phyloP scores from a whole-genome alignment of 106 monocot species.

The Vanilla planifolia region DNA sequence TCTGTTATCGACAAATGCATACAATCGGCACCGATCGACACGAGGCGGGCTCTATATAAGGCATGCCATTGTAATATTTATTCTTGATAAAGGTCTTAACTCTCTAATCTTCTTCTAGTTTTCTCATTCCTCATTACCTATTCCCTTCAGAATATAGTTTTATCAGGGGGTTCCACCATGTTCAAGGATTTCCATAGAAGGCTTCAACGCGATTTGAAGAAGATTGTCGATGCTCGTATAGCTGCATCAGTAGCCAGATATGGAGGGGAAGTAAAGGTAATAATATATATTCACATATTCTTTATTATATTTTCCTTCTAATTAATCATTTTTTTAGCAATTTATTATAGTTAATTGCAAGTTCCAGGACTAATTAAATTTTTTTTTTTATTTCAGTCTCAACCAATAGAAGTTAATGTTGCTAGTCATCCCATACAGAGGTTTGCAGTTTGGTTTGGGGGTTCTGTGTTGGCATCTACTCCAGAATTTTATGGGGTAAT shows the following conservation, averaged over 20 bases:
- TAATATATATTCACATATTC: no score
- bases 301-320: no score
- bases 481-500: slow-evolving; percentile 65
- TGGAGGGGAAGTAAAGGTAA: slow-evolving; percentile 50
- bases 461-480: slow-evolving; percentile 69
- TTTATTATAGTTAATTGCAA: neutral
- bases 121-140: neutral
- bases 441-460: slow-evolving; percentile 86
- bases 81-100: neutral
- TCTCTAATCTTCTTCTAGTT: neutral
- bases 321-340: neutral
- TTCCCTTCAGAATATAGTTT: slow-evolving; percentile 57
- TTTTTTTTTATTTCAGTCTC: slow-evolving; percentile 22
- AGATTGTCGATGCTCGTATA: slow-evolving; percentile 61
- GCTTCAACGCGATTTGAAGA: slow-evolving; percentile 66
- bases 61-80: slow-evolving; percentile 12
- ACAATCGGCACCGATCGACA: slow-evolving; percentile 88
- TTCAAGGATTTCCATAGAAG: slow-evolving; percentile 79
- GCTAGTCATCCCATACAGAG: slow-evolving; percentile 65
- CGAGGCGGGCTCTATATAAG: slow-evolving; percentile 87
- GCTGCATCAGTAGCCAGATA: slow-evolving; percentile 49
- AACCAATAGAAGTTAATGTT: slow-evolving; percentile 79
- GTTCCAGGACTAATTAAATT: slow-evolving; percentile 9
- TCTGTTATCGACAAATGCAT: slow-evolving; percentile 73
- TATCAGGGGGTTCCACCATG: slow-evolving; percentile 74